These are phyloP conservation scores for Serendipita sp. DNA, from an alignment of 768 basidiomycete species.

Conservation along the genomic window DNA sequence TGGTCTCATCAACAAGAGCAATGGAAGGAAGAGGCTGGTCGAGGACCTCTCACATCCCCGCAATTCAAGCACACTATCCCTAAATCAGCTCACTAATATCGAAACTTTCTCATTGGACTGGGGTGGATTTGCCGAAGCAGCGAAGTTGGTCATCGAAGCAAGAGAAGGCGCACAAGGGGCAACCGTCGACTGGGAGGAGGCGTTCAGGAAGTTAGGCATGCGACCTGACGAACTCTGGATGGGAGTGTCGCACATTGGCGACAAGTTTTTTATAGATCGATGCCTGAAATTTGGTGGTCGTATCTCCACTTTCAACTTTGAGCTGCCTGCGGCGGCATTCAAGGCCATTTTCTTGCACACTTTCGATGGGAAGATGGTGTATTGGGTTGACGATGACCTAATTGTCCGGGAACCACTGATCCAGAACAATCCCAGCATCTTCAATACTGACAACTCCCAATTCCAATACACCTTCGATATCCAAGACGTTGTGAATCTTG, in stretches of 20 bases:
- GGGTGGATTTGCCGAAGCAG: background rate
- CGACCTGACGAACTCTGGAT: slow-evolving; percentile 7
- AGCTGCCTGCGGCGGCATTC: background rate
- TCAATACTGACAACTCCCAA: background rate
- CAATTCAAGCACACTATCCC: background rate
- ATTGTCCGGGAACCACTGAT: background rate
- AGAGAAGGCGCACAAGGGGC: slow-evolving; percentile 15
- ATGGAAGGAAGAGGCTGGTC: background rate
- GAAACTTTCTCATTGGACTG: background rate
- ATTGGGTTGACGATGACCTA: background rate
- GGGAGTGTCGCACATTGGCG: background rate
- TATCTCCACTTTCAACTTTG: slow-evolving; percentile 8
- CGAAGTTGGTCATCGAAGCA: slow-evolving; percentile 12
- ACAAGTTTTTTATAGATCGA: slow-evolving; percentile 14
- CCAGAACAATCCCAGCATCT: background rate
- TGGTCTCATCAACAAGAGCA: slow-evolving; percentile 14
- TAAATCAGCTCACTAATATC: background rate
- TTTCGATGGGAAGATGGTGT: background rate
- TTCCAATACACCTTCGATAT: background rate
- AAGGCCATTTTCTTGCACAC: background rate
- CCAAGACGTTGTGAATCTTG: background rate
- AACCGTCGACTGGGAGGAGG: slow-evolving; percentile 12
- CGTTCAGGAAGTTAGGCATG: slow-evolving; percentile 8
- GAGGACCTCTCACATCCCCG: background rate
- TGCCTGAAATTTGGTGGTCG: slow-evolving; percentile 13